Base-by-base conservation (phyloP, 192 early-diverging fungal genomes). In the Backusella westeae region DNA sequence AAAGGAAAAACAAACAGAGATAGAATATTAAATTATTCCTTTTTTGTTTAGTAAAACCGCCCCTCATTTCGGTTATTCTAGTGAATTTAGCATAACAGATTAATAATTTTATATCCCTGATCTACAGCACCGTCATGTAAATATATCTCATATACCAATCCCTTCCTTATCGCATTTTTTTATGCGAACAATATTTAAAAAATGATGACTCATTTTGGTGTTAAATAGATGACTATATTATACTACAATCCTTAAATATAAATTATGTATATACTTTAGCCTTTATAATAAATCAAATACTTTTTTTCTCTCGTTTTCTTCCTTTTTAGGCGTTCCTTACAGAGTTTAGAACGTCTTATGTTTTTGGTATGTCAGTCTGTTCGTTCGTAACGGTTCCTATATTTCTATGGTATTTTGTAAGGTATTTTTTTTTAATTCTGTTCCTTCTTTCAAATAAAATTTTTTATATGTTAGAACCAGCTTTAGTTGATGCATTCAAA, bases 21-120 rank as follows among this genome's bases (percentile, higher is more conserved):
- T 41, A 36, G 1, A 19, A 49, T 19, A 19, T 72, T 72, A 29
- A 38, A 59, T 3, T 1, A 42, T 12, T 44, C 15, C 0, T 19
- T 17, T 2, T 6, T 26, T 35, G 10, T 42, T 36, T 74, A 74
- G 72, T 26, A 21, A 38, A 15, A 35, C 38, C 21, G 8, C 35
- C 3, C 21, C 72, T 12, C 72, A 74, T 63, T 41, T 15, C 63
- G 72, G 72, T 59, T 74, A 74, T 10, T 74, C 72, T 23, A 74
- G 72, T 39, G 34, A 74, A 63, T 74, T 74, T 32, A 34, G n/a
- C 1, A n/a, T 74, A 17, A 63, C 53, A 59, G n/a, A 21, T 59
- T 59, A 23, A 26, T 9, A 23, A 26, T 19, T 17, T 44, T 3
- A 49, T 49, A 6, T 49, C 46, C 0, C 17, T 49, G 19, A 6